Percentiles rank a stretch among this genome's conserved stretches.
Evolutionary conservation across 345 rosid species (phyloP).

Genomic region (Populus pruinosa): DNA sequence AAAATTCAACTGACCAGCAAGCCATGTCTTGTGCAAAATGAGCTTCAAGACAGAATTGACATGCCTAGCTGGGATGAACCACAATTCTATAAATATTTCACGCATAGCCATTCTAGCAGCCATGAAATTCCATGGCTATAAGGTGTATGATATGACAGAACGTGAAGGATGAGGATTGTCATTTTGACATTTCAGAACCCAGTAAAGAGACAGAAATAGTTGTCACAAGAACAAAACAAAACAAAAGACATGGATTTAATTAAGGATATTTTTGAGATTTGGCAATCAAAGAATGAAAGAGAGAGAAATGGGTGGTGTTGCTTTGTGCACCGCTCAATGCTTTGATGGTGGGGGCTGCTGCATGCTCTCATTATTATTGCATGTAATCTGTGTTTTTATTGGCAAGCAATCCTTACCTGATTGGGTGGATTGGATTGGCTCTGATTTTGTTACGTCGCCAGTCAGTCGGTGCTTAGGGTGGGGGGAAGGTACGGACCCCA

Average conservation of each 20-base stretch:
- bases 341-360: not conserved
- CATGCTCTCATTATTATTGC: not conserved
- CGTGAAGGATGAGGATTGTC: not conserved
- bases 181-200: not conserved
- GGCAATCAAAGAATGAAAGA: not conserved
- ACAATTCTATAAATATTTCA: not conserved
- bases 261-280: not conserved
- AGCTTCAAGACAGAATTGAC: not conserved
- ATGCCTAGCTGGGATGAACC: not conserved
- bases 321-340: not conserved
- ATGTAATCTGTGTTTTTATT: not conserved
- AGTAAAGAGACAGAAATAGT: not conserved
- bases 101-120: not conserved
- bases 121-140: not conserved
- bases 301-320: not conserved
- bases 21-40: not conserved
- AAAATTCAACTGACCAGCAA: not conserved
- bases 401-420: not conserved
- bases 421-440: not conserved
- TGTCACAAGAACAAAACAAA: not conserved
- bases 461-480: not conserved
- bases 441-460: not conserved
- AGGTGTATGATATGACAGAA: not conserved
- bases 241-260: not conserved
- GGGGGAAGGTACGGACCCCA: constrained; percentile 12